A percentile compares a stretch with the other conserved stretches of the same genome.
phyloP scores from a whole-genome alignment of 1,139 yeast genomes.

The Sugiyamaella paludigena region DNA sequence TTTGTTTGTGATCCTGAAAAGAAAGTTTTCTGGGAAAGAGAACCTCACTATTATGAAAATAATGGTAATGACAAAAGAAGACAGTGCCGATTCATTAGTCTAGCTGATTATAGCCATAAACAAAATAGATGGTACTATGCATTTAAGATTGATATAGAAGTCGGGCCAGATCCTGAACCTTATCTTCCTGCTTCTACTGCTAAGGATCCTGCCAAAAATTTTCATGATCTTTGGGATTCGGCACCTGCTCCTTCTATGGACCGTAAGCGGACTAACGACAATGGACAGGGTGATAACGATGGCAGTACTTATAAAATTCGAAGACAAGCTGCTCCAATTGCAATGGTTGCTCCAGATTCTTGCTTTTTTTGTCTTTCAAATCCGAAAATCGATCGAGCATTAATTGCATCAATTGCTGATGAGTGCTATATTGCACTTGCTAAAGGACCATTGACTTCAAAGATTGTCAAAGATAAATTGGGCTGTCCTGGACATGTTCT shows the following conservation, averaged over 20 bases:
- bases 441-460: conserved; percentile 75
- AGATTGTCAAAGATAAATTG: conserved; percentile 30
- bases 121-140: conserved; percentile 31
- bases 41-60: conserved; percentile 25
- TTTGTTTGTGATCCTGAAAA: conserved; percentile 17
- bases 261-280: background rate
- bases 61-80: conserved; percentile 9
- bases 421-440: conserved; percentile 72
- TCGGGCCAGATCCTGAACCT: conserved; percentile 2
- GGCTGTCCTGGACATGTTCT: conserved; percentile 79
- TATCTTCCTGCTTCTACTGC: background rate
- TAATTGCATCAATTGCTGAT: conserved; percentile 74
- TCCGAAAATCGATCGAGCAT: conserved; percentile 73
- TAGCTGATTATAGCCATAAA: conserved; percentile 26
- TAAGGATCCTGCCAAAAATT: conserved; percentile 3
- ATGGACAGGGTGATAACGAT: background rate
- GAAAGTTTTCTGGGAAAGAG: conserved; percentile 29
- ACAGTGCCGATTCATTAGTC: conserved; percentile 28
- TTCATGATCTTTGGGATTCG: conserved; percentile 6
- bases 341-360: conserved; percentile 5
- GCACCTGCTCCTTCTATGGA: background rate
- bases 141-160: conserved; percentile 21
- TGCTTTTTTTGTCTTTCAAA: conserved; percentile 88
- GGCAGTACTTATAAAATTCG: conserved; percentile 7
- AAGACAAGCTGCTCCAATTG: background rate